These are phyloP conservation scores for Amniculicola lignicola DNA, from an alignment of 495 filamentous ascomycete genomes.

Conservation along the genomic window DNA sequence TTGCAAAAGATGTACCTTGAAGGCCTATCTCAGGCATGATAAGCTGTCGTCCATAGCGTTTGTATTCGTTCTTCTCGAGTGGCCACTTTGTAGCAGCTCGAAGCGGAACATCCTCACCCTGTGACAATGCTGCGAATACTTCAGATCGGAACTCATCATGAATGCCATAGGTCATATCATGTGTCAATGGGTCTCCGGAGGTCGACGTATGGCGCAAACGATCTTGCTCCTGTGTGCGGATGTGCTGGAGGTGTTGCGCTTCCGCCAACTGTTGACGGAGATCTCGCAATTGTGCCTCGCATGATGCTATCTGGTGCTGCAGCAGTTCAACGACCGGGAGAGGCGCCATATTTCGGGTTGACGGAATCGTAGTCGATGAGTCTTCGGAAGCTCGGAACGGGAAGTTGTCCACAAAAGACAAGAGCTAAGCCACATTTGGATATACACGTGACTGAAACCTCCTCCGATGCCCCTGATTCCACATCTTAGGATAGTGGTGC, in stretches of 20 bases:
- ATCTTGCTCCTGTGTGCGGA: slow-evolving; percentile 17
- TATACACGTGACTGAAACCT: no score
- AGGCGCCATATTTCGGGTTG: slow-evolving; percentile 22
- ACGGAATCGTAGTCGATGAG: neutral
- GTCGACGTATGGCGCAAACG: neutral
- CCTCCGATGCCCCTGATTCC: no score
- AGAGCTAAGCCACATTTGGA: no score
- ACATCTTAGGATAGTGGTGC: no score
- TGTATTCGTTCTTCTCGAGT: slow-evolving; percentile 65
- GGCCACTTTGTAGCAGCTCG: slow-evolving; percentile 56
- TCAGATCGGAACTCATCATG: slow-evolving; percentile 35
- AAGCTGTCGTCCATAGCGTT: slow-evolving; percentile 87
- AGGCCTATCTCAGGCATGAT: slow-evolving; percentile 84
- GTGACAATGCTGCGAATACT: slow-evolving; percentile 25
- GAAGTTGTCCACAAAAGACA: no score
- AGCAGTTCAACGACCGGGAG: slow-evolving; percentile 22
- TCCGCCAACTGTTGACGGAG: slow-evolving; percentile 35
- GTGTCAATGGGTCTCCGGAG: slow-evolving; percentile 8
- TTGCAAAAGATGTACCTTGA: slow-evolving; percentile 50
- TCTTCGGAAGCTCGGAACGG: no score
- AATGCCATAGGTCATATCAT: slow-evolving; percentile 33
- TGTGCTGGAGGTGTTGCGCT: slow-evolving; percentile 26
- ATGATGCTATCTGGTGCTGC: slow-evolving; percentile 34
- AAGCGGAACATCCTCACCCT: slow-evolving; percentile 14
- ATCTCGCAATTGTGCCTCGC: slow-evolving; percentile 34